phyloP scores from a whole-genome alignment of 176 grass and related monocot species.

The Musa schizocarpa region DNA sequence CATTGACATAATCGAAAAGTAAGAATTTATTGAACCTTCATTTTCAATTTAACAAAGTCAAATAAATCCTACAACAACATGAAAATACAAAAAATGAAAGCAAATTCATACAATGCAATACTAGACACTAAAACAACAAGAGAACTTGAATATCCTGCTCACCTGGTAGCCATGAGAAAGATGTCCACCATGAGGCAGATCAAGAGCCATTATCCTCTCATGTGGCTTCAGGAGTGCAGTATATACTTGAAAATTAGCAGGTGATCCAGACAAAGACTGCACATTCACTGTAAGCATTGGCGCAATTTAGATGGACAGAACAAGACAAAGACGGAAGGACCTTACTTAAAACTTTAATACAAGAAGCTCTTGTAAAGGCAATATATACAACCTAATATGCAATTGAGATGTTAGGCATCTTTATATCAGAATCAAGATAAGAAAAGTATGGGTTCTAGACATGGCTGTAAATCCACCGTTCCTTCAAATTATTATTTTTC shows the following conservation, averaged over 20 bases:
- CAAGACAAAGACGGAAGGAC: neutral
- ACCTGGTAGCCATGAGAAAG: constrained; percentile 99
- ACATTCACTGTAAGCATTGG: constrained; percentile 62
- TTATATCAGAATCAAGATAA: neutral
- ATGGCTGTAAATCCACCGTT: constrained; percentile 6
- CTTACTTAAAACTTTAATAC: neutral
- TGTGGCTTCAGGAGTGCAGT: constrained; percentile 95
- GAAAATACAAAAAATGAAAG: neutral
- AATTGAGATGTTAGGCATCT: neutral
- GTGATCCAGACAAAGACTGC: constrained; percentile 87
- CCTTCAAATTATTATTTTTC: neutral
- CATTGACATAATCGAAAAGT: too few species aligned
- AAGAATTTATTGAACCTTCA: too few species aligned
- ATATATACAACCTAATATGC: neutral
- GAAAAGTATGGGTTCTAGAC: neutral
- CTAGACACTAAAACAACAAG: neutral
- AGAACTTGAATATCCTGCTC: constrained; percentile 5
- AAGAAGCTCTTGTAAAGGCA: neutral
- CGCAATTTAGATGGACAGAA: neutral
- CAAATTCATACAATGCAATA: neutral
- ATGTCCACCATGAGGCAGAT: constrained; percentile 99
- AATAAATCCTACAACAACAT: neutral
- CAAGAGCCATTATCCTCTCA: constrained; percentile 98
- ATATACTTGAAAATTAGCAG: constrained; percentile 96
- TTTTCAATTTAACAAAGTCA: neutral